Evolutionary conservation across 2,329 filamentous ascomycete species (phyloP).

Genomic region (Plenodomus biglobosus): DNA sequence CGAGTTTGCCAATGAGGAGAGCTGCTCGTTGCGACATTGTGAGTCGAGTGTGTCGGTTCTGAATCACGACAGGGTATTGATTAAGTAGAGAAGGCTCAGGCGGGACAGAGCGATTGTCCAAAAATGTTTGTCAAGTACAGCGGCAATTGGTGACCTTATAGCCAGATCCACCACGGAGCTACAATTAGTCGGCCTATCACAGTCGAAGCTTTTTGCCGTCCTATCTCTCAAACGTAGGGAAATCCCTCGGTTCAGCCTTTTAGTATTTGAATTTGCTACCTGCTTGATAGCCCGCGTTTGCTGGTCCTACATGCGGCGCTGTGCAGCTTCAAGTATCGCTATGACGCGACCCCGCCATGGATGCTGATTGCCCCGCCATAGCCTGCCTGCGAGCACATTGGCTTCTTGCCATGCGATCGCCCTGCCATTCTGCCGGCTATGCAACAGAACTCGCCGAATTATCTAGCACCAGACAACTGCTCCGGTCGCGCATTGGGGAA

Average conservation of each 20-base stretch:
- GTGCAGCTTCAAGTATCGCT: conserved; percentile 9
- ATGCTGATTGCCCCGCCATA: conserved; percentile 9
- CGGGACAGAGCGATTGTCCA: conserved; percentile 1
- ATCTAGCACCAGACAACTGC: neutral
- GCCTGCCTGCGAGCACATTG: neutral
- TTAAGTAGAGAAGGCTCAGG: conserved; percentile 1
- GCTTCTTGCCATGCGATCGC: neutral
- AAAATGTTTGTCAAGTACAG: conserved; percentile 7
- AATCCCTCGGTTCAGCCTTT: conserved; percentile 8
- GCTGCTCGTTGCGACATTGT: conserved; percentile 42
- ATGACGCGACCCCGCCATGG: conserved; percentile 9
- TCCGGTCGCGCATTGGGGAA: neutral
- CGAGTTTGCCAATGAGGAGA: conserved; percentile 51
- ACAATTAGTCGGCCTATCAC: conserved; percentile 20
- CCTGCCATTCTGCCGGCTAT: neutral
- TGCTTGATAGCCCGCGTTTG: neutral
- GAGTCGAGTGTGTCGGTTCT: neutral
- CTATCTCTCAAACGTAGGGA: conserved; percentile 8
- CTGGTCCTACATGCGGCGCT: neutral
- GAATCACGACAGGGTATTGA: neutral
- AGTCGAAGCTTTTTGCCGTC: conserved; percentile 16
- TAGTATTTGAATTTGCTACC: neutral
- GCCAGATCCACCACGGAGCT: conserved; percentile 14
- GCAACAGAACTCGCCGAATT: neutral
- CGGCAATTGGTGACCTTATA: conserved; percentile 24